A percentile compares a stretch with the other conserved stretches of the same genome.
Evolutionary conservation across 805 yeast genomes (phyloP).

Genomic region (Schwanniomyces yamadae): DNA sequence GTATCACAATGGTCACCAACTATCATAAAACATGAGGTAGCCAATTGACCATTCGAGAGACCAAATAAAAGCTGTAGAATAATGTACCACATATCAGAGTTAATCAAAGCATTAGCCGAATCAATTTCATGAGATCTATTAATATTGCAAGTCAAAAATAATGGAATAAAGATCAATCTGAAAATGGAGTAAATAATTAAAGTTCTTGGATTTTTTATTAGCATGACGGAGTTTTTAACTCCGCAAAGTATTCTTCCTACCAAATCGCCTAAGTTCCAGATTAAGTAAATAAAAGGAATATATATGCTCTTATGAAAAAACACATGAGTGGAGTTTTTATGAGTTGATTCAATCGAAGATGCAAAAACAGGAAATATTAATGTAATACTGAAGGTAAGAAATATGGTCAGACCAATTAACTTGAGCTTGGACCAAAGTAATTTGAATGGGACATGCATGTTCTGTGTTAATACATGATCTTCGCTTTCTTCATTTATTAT

Average conservation of each 20-base stretch:
- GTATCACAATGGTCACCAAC: slow-evolving; percentile 59
- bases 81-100: slow-evolving; percentile 68
- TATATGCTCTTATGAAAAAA: slow-evolving; percentile 49
- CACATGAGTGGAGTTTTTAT: slow-evolving; percentile 24
- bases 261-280: slow-evolving; percentile 91
- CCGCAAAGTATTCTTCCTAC: slow-evolving; percentile 74
- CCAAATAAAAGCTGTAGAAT: slow-evolving; percentile 78
- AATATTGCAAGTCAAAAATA: slow-evolving; percentile 68
- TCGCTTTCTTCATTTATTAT: slow-evolving; percentile 7
- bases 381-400: slow-evolving; percentile 70
- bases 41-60: slow-evolving; percentile 80
- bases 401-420: slow-evolving; percentile 65
- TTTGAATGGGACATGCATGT: slow-evolving; percentile 54
- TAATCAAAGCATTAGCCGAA: slow-evolving; percentile 39
- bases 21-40: slow-evolving; percentile 76
- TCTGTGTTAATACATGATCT: slow-evolving; percentile 18
- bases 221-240: slow-evolving; percentile 32
- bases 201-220: slow-evolving; percentile 40
- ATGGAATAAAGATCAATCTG: slow-evolving; percentile 64
- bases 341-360: slow-evolving; percentile 55
- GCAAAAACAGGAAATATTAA: slow-evolving; percentile 90
- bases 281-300: slow-evolving; percentile 73
- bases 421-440: slow-evolving; percentile 62
- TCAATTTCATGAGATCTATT: slow-evolving; percentile 29
- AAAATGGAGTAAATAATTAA: slow-evolving; percentile 55